Evolutionary conservation across 176 grass and related monocot species (phyloP).

Genomic region (Typha latifolia): DNA sequence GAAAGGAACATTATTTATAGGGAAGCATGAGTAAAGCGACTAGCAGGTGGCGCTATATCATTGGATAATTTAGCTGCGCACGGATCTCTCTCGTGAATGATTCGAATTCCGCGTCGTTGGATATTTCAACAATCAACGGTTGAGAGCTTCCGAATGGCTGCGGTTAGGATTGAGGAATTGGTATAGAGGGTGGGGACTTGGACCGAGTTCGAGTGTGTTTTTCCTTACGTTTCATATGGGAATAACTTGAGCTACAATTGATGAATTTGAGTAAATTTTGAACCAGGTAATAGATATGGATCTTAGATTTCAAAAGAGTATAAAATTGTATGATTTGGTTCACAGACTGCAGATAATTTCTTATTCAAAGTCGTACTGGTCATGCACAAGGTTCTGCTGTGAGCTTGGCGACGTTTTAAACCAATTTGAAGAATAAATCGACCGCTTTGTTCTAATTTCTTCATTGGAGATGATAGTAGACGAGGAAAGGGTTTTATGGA

Average conservation of each 20-base stretch:
- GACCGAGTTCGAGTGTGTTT: constrained; percentile 44
- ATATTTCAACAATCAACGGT: constrained; percentile 13
- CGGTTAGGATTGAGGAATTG: background rate
- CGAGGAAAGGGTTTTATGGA: constrained; percentile 1
- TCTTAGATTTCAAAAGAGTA: constrained; percentile 16
- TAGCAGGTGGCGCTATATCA: constrained; percentile 5
- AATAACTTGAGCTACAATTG: background rate
- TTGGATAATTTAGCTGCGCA: constrained; percentile 26
- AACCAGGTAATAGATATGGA: background rate
- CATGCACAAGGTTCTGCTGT: constrained; percentile 12
- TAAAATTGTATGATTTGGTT: constrained; percentile 6
- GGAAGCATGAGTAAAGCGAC: background rate
- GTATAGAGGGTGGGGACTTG: background rate
- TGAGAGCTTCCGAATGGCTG: background rate
- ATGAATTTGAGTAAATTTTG: background rate
- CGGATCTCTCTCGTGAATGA: constrained; percentile 25
- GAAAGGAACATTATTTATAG: constrained; percentile 37
- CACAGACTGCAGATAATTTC: constrained; percentile 10
- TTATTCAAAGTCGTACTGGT: constrained; percentile 22
- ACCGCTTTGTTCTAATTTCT: background rate
- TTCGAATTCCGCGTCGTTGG: constrained; percentile 10
- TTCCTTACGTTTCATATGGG: constrained; percentile 15
- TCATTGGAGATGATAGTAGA: background rate
- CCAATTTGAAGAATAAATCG: constrained; percentile 6
- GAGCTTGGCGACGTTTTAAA: constrained; percentile 23